phyloP scores from a whole-genome alignment of 1,284 basidiomycete species.

The Irpex sp. region DNA sequence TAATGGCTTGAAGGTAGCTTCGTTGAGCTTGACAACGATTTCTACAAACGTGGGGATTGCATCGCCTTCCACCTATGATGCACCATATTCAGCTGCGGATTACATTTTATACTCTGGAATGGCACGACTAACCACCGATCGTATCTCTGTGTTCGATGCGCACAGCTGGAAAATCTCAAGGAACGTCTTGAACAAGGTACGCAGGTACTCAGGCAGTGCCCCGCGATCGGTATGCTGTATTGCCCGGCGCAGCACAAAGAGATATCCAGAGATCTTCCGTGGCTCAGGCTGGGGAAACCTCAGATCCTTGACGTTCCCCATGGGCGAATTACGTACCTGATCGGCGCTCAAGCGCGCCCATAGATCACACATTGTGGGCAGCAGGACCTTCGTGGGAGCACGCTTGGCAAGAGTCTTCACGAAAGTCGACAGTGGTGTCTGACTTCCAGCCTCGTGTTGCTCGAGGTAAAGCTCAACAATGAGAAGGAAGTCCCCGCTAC shows the following conservation, averaged over 20 bases:
- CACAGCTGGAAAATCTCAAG: slow-evolving; percentile 75
- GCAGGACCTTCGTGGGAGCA: slow-evolving; percentile 60
- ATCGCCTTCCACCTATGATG: slow-evolving; percentile 44
- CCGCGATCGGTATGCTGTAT: slow-evolving; percentile 64
- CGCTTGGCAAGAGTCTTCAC: slow-evolving; percentile 66
- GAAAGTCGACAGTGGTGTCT: slow-evolving; percentile 32
- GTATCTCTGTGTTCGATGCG: slow-evolving; percentile 30
- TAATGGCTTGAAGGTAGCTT: slow-evolving; percentile 87
- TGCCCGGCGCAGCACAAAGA: slow-evolving; percentile 62
- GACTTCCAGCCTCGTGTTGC: slow-evolving; percentile 26
- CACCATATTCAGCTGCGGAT: neutral
- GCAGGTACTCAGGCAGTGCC: slow-evolving; percentile 68
- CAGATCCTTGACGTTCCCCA: neutral
- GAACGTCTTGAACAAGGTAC: slow-evolving; percentile 78
- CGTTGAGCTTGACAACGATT: slow-evolving; percentile 91
- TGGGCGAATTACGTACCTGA: neutral
- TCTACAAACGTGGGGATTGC: slow-evolving; percentile 81
- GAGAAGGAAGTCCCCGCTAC: slow-evolving; percentile 50
- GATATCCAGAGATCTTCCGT: slow-evolving; percentile 48
- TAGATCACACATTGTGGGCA: slow-evolving; percentile 58
- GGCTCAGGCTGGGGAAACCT: neutral
- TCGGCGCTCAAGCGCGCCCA: slow-evolving; percentile 41
- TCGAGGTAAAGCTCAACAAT: slow-evolving; percentile 58
- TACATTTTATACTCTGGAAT: slow-evolving; percentile 6
- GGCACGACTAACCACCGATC: slow-evolving; percentile 32